Evolutionary conservation across 257 asterid genomes (phyloP).

Genomic region (Primulina huaijiensis): DNA sequence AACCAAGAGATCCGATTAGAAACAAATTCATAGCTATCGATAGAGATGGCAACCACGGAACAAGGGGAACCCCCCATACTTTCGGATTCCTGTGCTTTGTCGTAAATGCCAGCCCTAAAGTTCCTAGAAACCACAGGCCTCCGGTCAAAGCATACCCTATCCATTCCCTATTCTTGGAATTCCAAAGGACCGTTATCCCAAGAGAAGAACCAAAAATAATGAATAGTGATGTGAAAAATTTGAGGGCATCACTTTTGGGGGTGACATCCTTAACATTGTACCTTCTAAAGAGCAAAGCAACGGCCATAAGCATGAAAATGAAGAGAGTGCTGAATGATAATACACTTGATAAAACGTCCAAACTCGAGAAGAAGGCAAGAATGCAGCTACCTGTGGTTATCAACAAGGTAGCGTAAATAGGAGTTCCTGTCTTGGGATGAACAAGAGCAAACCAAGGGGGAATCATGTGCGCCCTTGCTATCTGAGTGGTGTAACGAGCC

Average conservation of each 20-base stretch:
- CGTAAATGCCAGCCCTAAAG: slow-evolving; percentile 66
- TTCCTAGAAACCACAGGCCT: slow-evolving; percentile 58
- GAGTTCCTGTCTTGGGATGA: slow-evolving; percentile 86
- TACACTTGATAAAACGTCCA: slow-evolving; percentile 81
- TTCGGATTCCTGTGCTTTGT: slow-evolving; percentile 62
- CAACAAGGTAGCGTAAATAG: slow-evolving; percentile 75
- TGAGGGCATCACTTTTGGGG: slow-evolving; percentile 38
- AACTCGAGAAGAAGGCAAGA: slow-evolving; percentile 75
- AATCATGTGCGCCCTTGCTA: slow-evolving; percentile 88
- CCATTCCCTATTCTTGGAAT: slow-evolving; percentile 37
- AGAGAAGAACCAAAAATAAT: slow-evolving; percentile 58
- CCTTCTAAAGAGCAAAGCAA: slow-evolving; percentile 79
- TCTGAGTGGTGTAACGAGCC: slow-evolving; percentile 95
- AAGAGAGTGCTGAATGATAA: slow-evolving; percentile 81
- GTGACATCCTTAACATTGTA: slow-evolving; percentile 71
- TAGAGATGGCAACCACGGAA: slow-evolving; percentile 84
- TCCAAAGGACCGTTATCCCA: slow-evolving; percentile 59
- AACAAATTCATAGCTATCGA: slow-evolving; percentile 72
- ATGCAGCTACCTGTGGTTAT: slow-evolving; percentile 67
- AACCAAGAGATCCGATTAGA: slow-evolving; percentile 82
- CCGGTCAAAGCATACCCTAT: slow-evolving; percentile 42
- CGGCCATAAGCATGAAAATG: slow-evolving; percentile 97
- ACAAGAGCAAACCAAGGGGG: slow-evolving; percentile 85
- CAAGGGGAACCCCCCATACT: slow-evolving; percentile 96
- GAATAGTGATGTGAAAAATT: slow-evolving; percentile 41